Conservation (phyloP, 768 basidiomycete species). For the Boletales sp. region DNA sequence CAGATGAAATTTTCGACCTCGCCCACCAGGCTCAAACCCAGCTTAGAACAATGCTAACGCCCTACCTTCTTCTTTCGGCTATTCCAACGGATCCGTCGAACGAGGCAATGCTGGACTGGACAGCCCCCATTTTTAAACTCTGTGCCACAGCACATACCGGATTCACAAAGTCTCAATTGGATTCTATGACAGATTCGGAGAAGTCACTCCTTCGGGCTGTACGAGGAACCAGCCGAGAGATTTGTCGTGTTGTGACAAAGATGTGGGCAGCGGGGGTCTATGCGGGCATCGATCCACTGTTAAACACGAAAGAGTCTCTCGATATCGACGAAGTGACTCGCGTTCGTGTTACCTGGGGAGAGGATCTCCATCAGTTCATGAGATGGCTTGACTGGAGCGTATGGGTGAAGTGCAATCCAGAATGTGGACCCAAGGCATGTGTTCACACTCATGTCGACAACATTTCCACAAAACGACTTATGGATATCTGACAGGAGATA, state of each 20-base stretch:
- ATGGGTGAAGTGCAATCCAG: neutral
- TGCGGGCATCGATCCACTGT: neutral
- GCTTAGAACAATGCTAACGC: constrained; percentile 21
- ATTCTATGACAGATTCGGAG: neutral
- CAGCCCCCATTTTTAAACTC: neutral
- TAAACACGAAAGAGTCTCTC: neutral
- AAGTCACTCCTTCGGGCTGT: constrained; percentile 18
- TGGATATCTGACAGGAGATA: neutral
- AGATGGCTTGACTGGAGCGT: constrained; percentile 36
- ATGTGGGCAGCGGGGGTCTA: constrained; percentile 27
- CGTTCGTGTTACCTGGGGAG: constrained; percentile 29
- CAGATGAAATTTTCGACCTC: neutral
- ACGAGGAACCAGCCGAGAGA: constrained; percentile 36
- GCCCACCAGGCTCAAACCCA: constrained; percentile 6
- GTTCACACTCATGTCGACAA: neutral
- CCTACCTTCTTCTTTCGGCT: constrained; percentile 3
- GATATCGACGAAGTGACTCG: neutral
- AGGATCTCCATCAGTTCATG: constrained; percentile 34
- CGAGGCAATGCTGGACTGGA: constrained; percentile 8
- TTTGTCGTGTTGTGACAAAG: constrained; percentile 35
- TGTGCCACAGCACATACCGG: neutral
- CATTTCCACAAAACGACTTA: neutral
- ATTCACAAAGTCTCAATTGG: neutral
- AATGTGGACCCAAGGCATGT: constrained; percentile 27
- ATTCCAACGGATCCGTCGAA: neutral